Evolutionary conservation across 2,329 filamentous ascomycete species (phyloP).

Genomic region (Talaromyces funiculosus): DNA sequence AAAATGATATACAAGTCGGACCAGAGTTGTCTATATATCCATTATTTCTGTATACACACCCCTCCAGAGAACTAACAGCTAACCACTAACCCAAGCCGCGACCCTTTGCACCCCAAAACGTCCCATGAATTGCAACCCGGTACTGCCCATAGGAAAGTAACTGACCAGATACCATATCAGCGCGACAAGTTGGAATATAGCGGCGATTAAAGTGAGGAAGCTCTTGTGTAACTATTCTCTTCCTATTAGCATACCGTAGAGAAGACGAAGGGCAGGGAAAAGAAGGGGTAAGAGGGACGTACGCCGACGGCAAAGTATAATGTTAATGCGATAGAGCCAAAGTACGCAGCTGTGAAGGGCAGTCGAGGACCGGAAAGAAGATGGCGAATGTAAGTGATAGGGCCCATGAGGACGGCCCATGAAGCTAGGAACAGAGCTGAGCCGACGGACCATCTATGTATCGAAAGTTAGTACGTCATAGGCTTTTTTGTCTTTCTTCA

Average conservation of each 20-base stretch:
- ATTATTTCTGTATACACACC: background rate
- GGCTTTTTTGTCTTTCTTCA: no score
- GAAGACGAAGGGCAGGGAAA: slow-evolving; percentile 10
- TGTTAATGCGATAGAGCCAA: slow-evolving; percentile 84
- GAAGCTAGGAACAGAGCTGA: slow-evolving; percentile 84
- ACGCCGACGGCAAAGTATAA: slow-evolving; percentile 90
- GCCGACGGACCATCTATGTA: slow-evolving; percentile 81
- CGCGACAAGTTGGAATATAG: slow-evolving; percentile 75
- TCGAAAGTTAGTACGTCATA: background rate
- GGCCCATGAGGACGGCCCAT: slow-evolving; percentile 93
- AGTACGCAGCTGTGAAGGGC: slow-evolving; percentile 91
- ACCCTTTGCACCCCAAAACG: slow-evolving; percentile 80
- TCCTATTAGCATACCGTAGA: background rate
- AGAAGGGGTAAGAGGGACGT: no score
- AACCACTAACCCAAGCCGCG: slow-evolving; percentile 81
- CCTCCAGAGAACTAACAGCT: background rate
- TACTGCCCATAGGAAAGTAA: slow-evolving; percentile 96
- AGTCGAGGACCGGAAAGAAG: slow-evolving; percentile 76
- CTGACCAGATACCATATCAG: slow-evolving; percentile 91
- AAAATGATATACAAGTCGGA: background rate
- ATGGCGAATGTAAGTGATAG: slow-evolving; percentile 74
- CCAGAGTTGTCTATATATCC: background rate
- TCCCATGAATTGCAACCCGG: slow-evolving; percentile 77
- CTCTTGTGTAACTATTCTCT: slow-evolving; percentile 67
- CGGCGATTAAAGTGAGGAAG: slow-evolving; percentile 76